A percentile compares a stretch with the other conserved stretches of the same genome.
These are phyloP conservation scores for Nannochloris sp. DNA, from an alignment of 139 green algal genomes.

Conservation along the genomic window DNA sequence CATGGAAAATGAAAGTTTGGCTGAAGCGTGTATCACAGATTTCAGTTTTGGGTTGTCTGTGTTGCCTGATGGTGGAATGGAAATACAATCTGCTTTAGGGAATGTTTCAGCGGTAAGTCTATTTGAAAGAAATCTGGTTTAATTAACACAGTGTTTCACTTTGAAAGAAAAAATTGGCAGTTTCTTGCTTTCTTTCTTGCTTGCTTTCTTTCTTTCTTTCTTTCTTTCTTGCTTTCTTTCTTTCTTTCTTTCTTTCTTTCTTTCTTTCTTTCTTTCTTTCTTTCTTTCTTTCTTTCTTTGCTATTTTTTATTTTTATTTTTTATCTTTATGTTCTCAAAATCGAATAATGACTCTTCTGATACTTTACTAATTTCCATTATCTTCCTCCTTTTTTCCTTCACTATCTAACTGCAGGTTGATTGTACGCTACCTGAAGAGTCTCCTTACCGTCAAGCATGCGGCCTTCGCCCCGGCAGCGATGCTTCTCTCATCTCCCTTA, in stretches of 20 bases:
- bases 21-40: constrained; percentile 20
- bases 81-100: background rate
- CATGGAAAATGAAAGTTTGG: constrained; percentile 21
- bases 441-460: constrained; percentile 47
- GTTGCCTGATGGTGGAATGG: background rate
- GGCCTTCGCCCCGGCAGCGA: constrained; percentile 35
- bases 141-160: background rate
- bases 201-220: background rate
- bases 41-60: background rate
- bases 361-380: background rate
- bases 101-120: constrained; percentile 1
- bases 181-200: background rate
- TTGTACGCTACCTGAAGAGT: constrained; percentile 32
- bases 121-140: too few relatives aligned
- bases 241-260: constrained; percentile 4
- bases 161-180: background rate
- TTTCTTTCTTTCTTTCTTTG: background rate
- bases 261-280: too few relatives aligned
- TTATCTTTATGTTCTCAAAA: background rate
- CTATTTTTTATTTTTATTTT: constrained; percentile 1
- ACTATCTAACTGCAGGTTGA: constrained; percentile 14
- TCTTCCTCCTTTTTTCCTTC: background rate
- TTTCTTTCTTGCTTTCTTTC: background rate
- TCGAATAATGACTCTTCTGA: background rate
- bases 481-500: constrained; percentile 61